These are phyloP conservation scores for Eutypella sp. DNA, from an alignment of 2,329 filamentous ascomycete genomes.

Conservation along the genomic window DNA sequence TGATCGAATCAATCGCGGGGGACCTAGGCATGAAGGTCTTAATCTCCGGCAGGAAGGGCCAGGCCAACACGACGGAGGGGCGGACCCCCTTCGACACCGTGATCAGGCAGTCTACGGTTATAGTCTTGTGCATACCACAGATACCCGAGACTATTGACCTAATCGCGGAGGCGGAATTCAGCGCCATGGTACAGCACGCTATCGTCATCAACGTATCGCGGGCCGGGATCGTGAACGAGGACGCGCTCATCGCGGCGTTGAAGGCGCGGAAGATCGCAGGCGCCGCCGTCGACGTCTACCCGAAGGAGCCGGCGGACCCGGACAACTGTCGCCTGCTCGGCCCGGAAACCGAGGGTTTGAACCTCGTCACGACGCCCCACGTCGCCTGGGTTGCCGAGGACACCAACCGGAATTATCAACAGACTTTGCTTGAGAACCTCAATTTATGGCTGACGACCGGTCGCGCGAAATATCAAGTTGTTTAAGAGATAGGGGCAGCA, in stretches of 20 bases:
- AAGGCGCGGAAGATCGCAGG: conserved; percentile 23
- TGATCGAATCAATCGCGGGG: conserved; percentile 14
- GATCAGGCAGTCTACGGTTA: conserved; percentile 21
- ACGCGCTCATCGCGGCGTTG: conserved; percentile 21
- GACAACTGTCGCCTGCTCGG: conserved; percentile 18
- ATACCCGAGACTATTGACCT: conserved; percentile 22
- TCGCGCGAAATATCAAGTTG: conserved; percentile 16
- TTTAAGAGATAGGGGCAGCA: conserved; percentile 4
- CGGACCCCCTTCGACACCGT: conserved; percentile 21
- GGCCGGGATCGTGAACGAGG: conserved; percentile 27
- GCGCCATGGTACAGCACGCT: conserved; percentile 17
- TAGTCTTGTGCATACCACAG: conserved; percentile 23
- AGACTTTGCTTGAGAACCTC: conserved; percentile 20
- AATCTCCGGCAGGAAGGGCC: conserved; percentile 23
- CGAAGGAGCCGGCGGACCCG: conserved; percentile 21
- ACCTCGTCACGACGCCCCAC: conserved; percentile 26
- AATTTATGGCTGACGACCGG: conserved; percentile 18
- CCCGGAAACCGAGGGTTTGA: conserved; percentile 19
- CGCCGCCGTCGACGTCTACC: conserved; percentile 24
- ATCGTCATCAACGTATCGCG: conserved; percentile 28
- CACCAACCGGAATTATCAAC: conserved; percentile 22
- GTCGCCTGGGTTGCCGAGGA: conserved; percentile 26
- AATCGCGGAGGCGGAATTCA: conserved; percentile 19
- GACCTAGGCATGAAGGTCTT: conserved; percentile 24
- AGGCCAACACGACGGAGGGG: conserved; percentile 8